Evolutionary conservation across 257 asterid species (phyloP).

Genomic region (Voacanga thouarsii): DNA sequence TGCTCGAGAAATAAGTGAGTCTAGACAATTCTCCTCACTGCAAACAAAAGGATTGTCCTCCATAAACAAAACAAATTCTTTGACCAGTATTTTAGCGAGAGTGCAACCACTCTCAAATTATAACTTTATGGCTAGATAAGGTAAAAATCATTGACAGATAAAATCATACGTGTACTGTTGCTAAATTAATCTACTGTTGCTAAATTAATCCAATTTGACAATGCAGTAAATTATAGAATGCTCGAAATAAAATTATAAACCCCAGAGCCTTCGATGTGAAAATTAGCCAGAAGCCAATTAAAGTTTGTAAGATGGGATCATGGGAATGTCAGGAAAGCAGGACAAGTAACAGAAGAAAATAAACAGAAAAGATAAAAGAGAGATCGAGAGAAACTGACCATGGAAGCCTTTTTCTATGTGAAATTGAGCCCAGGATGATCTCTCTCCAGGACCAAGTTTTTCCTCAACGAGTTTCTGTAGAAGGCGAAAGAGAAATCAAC

Average conservation of each 20-base stretch:
- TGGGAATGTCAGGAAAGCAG: not conserved
- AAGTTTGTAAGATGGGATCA: not conserved
- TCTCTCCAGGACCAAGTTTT: constrained; percentile 53
- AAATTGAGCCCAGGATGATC: constrained; percentile 40
- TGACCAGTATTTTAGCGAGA: not conserved
- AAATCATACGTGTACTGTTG: not conserved
- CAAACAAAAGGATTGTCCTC: not conserved
- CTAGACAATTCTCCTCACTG: not conserved
- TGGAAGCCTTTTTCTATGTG: constrained; percentile 53
- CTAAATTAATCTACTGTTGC: too few species aligned
- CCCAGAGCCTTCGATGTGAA: not conserved
- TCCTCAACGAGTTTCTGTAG: constrained; percentile 54
- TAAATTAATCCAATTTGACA: not conserved
- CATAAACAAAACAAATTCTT: not conserved
- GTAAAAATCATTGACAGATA: not conserved
- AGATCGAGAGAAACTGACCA: constrained; percentile 37
- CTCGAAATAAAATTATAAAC: not conserved
- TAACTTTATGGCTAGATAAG: not conserved
- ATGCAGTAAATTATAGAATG: not conserved
- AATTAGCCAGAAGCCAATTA: not conserved
- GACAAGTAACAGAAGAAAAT: not conserved
- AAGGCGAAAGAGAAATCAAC: constrained; percentile 4
- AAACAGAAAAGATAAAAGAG: not conserved
- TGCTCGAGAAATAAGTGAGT: not conserved
- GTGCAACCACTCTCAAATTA: not conserved